These are phyloP conservation scores for Ophiostoma pallidulum DNA, from an alignment of 2,329 filamentous ascomycete species.

Conservation along the genomic window DNA sequence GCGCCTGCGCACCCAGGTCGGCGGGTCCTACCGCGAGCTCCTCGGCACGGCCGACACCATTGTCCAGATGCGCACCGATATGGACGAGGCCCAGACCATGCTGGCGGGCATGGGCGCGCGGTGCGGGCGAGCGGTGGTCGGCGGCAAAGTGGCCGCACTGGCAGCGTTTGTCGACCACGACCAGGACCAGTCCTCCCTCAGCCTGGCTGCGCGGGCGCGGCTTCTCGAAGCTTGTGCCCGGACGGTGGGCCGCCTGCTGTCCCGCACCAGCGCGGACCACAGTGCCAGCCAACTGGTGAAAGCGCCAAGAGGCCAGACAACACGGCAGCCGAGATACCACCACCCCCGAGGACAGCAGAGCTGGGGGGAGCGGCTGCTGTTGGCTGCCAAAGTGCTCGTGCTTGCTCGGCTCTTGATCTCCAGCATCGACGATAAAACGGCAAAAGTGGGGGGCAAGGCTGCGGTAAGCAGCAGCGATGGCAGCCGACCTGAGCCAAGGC, in stretches of 20 bases:
- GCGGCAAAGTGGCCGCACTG: constrained; percentile 53
- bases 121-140: constrained; percentile 65
- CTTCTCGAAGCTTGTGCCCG: constrained; percentile 44
- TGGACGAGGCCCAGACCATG: constrained; percentile 61
- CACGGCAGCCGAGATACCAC: constrained; percentile 21
- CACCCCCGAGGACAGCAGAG: constrained; percentile 22
- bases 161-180: constrained; percentile 32
- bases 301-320: neutral
- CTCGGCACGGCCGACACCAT: constrained; percentile 92
- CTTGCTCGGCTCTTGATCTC: constrained; percentile 67
- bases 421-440: constrained; percentile 44
- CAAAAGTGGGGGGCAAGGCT: neutral
- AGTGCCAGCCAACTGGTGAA: neutral
- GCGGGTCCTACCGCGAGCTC: constrained; percentile 71
- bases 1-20: constrained; percentile 54
- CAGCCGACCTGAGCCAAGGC: neutral
- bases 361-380: constrained; percentile 42
- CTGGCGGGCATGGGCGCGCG: constrained; percentile 63
- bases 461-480: too few species aligned
- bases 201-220: constrained; percentile 34
- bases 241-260: constrained; percentile 38
- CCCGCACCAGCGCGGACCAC: neutral
- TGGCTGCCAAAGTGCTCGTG: constrained; percentile 63
- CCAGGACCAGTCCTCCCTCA: constrained; percentile 19
- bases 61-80: constrained; percentile 74